A percentile compares a stretch with the other conserved stretches of the same genome.
These are phyloP conservation scores for Jatropha podagrica DNA, from an alignment of 441 rosid genomes.

Conservation along the genomic window DNA sequence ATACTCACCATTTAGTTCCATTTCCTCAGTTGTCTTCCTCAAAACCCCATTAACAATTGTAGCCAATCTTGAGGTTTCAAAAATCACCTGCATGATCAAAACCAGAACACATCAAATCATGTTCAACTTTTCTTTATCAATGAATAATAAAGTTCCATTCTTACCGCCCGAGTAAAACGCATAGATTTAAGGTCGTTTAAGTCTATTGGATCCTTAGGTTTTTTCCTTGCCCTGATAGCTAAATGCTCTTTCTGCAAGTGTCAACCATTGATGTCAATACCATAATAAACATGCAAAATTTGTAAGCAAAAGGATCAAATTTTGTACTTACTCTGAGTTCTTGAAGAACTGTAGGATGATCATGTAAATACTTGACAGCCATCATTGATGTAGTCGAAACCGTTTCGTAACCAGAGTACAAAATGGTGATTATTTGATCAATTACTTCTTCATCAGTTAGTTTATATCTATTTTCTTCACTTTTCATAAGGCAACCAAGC, in stretches of 20 bases:
- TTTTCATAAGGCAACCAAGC: constrained; percentile 71
- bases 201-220: constrained; percentile 59
- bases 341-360: constrained; percentile 70
- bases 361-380: constrained; percentile 86
- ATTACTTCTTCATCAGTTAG: constrained; percentile 69
- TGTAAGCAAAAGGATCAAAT: background rate
- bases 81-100: constrained; percentile 56
- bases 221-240: constrained; percentile 58
- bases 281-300: background rate
- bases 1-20: constrained; percentile 73
- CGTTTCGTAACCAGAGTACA: constrained; percentile 91
- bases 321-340: constrained; percentile 62
- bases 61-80: constrained; percentile 89
- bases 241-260: constrained; percentile 65
- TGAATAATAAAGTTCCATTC: background rate
- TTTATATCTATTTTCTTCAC: constrained; percentile 45
- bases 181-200: constrained; percentile 69
- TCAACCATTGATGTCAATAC: background rate
- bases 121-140: background rate
- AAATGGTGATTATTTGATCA: constrained; percentile 79
- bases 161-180: constrained; percentile 84
- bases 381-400: constrained; percentile 94
- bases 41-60: constrained; percentile 88
- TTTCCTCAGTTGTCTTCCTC: constrained; percentile 78
- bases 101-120: background rate